Conservation (phyloP, 116 monocot species). For the Posidonia oceanica region DNA sequence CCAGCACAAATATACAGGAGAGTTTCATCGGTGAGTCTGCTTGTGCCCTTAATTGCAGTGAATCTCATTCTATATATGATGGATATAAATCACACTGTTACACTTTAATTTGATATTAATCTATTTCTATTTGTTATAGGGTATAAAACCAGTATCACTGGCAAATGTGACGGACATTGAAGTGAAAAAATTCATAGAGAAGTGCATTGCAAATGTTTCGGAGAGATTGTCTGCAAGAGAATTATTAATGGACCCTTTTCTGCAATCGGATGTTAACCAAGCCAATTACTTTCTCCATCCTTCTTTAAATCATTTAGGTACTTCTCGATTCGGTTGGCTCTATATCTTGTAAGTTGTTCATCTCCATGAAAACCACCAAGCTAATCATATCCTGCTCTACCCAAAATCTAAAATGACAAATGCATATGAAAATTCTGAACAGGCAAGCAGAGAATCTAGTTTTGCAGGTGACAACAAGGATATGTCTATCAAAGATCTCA, state of each 20-base stretch:
- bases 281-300: not conserved
- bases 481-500: slow-evolving; percentile 28
- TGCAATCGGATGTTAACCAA: slow-evolving; percentile 21
- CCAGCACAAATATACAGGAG: slow-evolving; percentile 70
- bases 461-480: not conserved
- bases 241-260: slow-evolving; percentile 58
- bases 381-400: too few species aligned
- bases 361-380: too few species aligned
- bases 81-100: too few species aligned
- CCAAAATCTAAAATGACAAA: too few species aligned
- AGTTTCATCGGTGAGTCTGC: slow-evolving; percentile 34
- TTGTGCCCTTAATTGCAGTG: not conserved
- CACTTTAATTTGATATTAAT: not conserved
- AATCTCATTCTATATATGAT: too few species aligned
- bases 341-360: too few species aligned
- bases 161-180: slow-evolving; percentile 37
- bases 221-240: slow-evolving; percentile 49
- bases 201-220: slow-evolving; percentile 56
- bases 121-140: slow-evolving; percentile 16
- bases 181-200: slow-evolving; percentile 57
- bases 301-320: too few species aligned
- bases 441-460: not conserved
- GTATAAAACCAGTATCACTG: slow-evolving; percentile 57
- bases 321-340: too few species aligned
- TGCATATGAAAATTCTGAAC: not conserved